A percentile compares a stretch with the other conserved stretches of the same genome.
Evolutionary conservation across 208 protist genomes (phyloP).

Genomic region (Leishmania braziliensis): DNA sequence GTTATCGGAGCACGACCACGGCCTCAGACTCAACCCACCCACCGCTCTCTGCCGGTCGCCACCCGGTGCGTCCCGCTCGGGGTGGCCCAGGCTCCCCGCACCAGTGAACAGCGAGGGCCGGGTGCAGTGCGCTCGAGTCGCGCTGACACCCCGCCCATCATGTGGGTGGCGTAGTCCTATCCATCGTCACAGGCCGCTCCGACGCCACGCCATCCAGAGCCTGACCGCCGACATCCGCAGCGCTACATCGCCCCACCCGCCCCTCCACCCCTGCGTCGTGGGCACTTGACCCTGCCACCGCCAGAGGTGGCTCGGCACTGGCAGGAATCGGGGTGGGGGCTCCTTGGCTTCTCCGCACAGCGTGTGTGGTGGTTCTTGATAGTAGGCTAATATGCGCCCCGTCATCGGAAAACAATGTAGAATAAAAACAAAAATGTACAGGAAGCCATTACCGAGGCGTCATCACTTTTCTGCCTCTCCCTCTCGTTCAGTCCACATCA

Average conservation of each 20-base stretch:
- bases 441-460: not conserved
- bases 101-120: not conserved
- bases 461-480: not conserved
- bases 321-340: not conserved
- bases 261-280: not conserved
- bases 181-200: not conserved
- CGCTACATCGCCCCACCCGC: not conserved
- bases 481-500: not conserved
- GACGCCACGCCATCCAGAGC: not conserved
- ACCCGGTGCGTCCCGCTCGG: not conserved
- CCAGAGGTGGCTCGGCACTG: not conserved
- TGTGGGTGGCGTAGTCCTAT: not conserved
- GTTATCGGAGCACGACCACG: not conserved
- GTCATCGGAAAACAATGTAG: not conserved
- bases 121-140: not conserved
- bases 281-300: not conserved
- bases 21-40: not conserved
- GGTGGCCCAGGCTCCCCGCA: not conserved
- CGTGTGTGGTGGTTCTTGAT: not conserved
- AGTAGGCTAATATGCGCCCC: not conserved
- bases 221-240: not conserved
- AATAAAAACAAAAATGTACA: not conserved
- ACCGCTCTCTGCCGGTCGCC: not conserved
- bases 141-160: not conserved
- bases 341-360: not conserved